Base-by-base conservation (phyloP, 1,139 yeast species). In the Williopsis jadinii region DNA sequence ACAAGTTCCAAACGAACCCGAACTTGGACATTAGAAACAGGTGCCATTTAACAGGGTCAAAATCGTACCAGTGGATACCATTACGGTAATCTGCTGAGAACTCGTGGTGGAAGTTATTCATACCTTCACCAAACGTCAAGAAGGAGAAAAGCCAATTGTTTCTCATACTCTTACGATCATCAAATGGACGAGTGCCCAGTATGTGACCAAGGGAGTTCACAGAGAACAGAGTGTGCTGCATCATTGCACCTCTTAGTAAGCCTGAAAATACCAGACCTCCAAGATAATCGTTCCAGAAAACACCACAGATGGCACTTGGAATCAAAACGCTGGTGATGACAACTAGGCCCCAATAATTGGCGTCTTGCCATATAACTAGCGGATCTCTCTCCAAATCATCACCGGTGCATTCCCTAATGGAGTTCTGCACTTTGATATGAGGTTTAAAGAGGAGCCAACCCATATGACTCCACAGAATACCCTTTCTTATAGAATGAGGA, bases 41-140 rank as follows among this genome's bases (percentile, higher is more conserved):
- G 32, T 71, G 66, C 82, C 84, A 77, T 55, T 79, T 80, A 4
- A 84, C 76, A 1, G 88, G 87, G 55, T 82, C 88, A 54, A 73
- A 76, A 1, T 76, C 72, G 51, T 71, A 70, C 59, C 67, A 58
- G 26, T 74, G 67, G 28, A 70, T 62, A 9, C 77, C 75, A 43
- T 77, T 68, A 39, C 81, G 63, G 55, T 75, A 81, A 56, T 82
- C 88, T 47, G 77, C 78, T 2, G 87, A 84, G 50, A 82, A 82
- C 54, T 80, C 87, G 54, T 81, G 87, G 56, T 82, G 90, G 54
- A 76, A 82, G 54, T 80, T 81, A 49, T 80, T 84, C 52, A 71
- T 63, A 6, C 76, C 74, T 57, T 82, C 87, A 2, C 90, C 90
- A 55, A 76, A 77, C 0, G 86, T 76, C 9, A 81, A 52, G 3